Evolutionary conservation across 441 rosid species (phyloP), one percentile per base, ranked within the genome.

Genomic region (Erysimum pusillum): DNA sequence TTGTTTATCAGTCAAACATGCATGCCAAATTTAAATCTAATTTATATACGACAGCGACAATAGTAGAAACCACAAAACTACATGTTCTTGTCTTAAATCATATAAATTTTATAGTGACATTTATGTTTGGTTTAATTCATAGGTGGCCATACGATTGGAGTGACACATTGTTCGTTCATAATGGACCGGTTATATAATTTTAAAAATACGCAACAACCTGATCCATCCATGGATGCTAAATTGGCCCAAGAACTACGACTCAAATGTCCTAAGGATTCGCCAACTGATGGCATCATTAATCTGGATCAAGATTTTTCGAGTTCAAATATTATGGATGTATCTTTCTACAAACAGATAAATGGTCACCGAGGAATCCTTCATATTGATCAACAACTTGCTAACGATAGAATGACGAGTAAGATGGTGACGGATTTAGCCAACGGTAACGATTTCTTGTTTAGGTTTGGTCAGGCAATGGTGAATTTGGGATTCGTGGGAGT

Each of bases 71-170:
- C 2, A 53, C 35, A 6, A 52, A 9, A 13, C 9, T 53, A 53
- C 14, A 1, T 25, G 9, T 28, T 25, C 9, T 17, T 1, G 62
- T 15, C 13, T 32, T 49, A 46, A 17, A 46, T 0, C 6, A 36
- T 68, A 28, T 10, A 38, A 31, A 45, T 15, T 9, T 3, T n/a
- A 31, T 31, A 15, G 4, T 25, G 11, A 31, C 28, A 15, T 32
- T 45, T 11, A 6, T 6, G 4, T 6, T 9, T 8, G n/a, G 35
- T 53, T 25, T 14, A 8, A 53, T 20, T 5, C 7, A 49, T 28
- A 82, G 94, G 91, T 31, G 94, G 88, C 12, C 94, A 91, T 78
- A 82, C 89, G 1, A 83, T 89, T 48, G 94, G 92, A 20, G 13
- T 81, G 5, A 8, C 87, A 14, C 87, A 83, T 48, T 91, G 94